Evolutionary conservation across 2,329 filamentous ascomycete genomes (phyloP).

Genomic region (Chaetomiaceae sp.): DNA sequence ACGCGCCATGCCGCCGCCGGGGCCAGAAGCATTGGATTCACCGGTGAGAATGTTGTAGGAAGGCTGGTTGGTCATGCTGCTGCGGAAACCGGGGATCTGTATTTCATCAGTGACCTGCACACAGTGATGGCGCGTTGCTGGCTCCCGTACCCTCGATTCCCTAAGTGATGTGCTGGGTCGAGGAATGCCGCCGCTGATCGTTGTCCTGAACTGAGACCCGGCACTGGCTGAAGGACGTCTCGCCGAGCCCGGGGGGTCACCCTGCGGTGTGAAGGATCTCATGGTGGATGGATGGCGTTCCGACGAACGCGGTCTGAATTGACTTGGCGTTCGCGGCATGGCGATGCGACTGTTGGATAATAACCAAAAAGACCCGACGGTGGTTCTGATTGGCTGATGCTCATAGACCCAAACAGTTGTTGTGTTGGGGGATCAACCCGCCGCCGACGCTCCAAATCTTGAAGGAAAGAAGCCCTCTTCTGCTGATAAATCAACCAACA

Average conservation of each 20-base stretch:
- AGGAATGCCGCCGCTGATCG: slow-evolving; percentile 25
- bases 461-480: background rate
- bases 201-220: slow-evolving; percentile 27
- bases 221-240: slow-evolving; percentile 25
- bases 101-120: background rate
- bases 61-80: slow-evolving; percentile 29
- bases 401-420: background rate
- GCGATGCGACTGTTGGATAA: slow-evolving; percentile 14
- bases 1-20: slow-evolving; percentile 21
- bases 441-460: background rate
- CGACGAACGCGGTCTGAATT: slow-evolving; percentile 12
- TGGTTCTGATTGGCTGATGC: slow-evolving; percentile 12
- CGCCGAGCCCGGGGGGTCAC: slow-evolving; percentile 27
- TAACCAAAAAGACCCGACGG: background rate
- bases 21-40: slow-evolving; percentile 25
- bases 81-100: slow-evolving; percentile 30
- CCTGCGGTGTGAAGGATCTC: slow-evolving; percentile 28
- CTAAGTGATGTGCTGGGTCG: slow-evolving; percentile 28
- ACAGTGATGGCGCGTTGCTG: background rate
- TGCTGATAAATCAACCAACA: too few species aligned
- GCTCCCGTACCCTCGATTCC: slow-evolving; percentile 29
- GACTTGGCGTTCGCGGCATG: slow-evolving; percentile 18
- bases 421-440: background rate
- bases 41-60: slow-evolving; percentile 40
- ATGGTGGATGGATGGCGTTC: slow-evolving; percentile 15